Conservation (phyloP, 257 asterid species). For the Nicotiana knightiana region DNA sequence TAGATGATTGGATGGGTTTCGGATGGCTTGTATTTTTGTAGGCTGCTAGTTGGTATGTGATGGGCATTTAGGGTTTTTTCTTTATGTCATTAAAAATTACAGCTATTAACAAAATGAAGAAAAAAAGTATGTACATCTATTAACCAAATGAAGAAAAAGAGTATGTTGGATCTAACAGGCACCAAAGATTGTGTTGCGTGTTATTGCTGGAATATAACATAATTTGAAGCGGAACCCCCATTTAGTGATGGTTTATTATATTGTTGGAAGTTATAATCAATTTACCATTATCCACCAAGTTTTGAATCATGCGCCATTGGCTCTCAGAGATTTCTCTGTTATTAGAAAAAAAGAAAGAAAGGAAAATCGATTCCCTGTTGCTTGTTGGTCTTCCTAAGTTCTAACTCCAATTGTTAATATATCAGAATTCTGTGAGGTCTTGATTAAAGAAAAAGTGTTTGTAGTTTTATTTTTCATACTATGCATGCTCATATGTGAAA, state of each 20-base stretch:
- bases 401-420: background rate
- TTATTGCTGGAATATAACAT: too few species aligned
- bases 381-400: background rate
- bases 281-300: too few species aligned
- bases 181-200: too few species aligned
- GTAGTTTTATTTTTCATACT: slow-evolving; percentile 2
- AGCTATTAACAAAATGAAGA: too few species aligned
- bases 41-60: background rate
- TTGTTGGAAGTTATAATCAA: too few species aligned
- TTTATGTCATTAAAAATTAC: too few species aligned
- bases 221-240: background rate
- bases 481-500: background rate
- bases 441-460: background rate
- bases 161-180: too few species aligned
- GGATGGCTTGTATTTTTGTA: background rate
- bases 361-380: background rate
- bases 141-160: too few species aligned
- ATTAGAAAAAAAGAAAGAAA: too few species aligned
- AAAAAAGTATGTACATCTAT: too few species aligned
- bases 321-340: too few species aligned
- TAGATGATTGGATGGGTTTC: slow-evolving; percentile 1
- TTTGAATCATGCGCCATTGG: too few species aligned
- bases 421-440: background rate
- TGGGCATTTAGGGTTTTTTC: background rate
- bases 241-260: background rate